These are phyloP conservation scores for Helianthus annuus DNA, from an alignment of 129 eudicot genomes.

Conservation along the genomic window DNA sequence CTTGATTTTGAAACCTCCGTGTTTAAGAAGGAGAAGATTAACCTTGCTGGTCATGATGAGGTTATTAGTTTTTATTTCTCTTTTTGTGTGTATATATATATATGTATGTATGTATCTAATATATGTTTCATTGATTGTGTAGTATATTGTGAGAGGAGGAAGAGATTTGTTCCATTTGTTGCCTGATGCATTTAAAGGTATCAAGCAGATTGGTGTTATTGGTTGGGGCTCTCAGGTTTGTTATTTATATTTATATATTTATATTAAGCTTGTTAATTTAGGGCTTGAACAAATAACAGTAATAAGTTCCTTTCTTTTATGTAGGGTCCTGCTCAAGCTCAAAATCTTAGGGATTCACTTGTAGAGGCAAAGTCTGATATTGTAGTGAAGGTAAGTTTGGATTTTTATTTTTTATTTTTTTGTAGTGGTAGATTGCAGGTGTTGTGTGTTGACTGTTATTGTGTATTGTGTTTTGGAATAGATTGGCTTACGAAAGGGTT, in stretches of 20 bases:
- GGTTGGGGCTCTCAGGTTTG: conserved; percentile 98
- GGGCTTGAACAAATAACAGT: no score
- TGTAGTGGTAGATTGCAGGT: background rate
- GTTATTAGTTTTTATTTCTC: conserved; percentile 23
- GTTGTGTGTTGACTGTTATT: background rate
- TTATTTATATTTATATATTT: background rate
- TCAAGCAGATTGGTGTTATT: conserved; percentile 93
- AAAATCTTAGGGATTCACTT: conserved; percentile 86
- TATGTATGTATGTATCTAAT: background rate
- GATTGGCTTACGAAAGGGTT: conserved; percentile 96
- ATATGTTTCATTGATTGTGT: conserved; percentile 16
- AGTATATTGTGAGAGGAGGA: conserved; percentile 95
- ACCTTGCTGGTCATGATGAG: conserved; percentile 92
- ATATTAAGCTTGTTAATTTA: no score
- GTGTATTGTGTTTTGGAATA: conserved; percentile 13
- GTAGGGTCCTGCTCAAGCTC: conserved; percentile 99
- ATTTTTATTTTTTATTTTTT: background rate
- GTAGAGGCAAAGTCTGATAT: conserved; percentile 84
- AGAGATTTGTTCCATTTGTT: conserved; percentile 76
- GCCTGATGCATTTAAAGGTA: conserved; percentile 87
- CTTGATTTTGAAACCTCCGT: conserved; percentile 84
- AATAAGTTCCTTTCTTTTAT: background rate
- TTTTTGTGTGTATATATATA: background rate
- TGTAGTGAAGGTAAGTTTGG: conserved; percentile 67
- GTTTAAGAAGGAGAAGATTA: conserved; percentile 74